Percentiles rank a stretch among this genome's conserved stretches.
Evolutionary conservation across 1,284 basidiomycete genomes (phyloP).

Genomic region (Ceratobasidium sp.): DNA sequence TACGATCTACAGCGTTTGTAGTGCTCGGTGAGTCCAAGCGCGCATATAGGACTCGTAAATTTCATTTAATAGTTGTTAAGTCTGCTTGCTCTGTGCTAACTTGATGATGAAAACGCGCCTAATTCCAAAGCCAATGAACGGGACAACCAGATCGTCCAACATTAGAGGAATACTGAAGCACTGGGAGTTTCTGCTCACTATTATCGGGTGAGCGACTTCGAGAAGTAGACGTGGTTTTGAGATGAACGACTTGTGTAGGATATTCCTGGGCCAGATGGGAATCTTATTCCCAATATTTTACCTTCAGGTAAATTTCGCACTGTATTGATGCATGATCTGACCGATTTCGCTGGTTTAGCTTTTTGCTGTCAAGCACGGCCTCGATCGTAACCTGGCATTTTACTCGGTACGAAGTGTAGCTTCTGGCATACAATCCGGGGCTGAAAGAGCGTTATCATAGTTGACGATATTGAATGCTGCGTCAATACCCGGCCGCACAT

Average conservation of each 20-base stretch:
- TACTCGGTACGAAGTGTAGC: conserved; percentile 31
- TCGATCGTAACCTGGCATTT: conserved; percentile 23
- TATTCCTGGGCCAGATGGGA: conserved; percentile 15
- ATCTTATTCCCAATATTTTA: conserved; percentile 36
- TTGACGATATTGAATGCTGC: conserved; percentile 28
- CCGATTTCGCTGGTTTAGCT: neutral
- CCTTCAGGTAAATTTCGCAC: conserved; percentile 11
- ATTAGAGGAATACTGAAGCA: conserved; percentile 16
- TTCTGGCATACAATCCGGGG: neutral
- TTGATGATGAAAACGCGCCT: conserved; percentile 36
- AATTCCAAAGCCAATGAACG: conserved; percentile 2
- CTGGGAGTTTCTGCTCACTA: neutral
- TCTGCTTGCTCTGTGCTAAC: conserved; percentile 29
- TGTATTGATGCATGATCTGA: too few species aligned
- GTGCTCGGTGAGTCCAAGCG: neutral
- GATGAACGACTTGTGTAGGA: neutral
- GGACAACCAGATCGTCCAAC: neutral
- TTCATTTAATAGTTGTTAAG: neutral
- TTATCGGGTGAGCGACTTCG: neutral
- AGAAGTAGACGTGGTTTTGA: neutral
- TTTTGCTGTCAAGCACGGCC: conserved; percentile 18
- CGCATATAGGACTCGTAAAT: neutral
- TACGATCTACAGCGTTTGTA: conserved; percentile 32
- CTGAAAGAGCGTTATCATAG: neutral
- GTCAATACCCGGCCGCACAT: conserved; percentile 28